Base-by-base conservation (phyloP, 352 stramenopile species). In the Globisporangium polare region DNA sequence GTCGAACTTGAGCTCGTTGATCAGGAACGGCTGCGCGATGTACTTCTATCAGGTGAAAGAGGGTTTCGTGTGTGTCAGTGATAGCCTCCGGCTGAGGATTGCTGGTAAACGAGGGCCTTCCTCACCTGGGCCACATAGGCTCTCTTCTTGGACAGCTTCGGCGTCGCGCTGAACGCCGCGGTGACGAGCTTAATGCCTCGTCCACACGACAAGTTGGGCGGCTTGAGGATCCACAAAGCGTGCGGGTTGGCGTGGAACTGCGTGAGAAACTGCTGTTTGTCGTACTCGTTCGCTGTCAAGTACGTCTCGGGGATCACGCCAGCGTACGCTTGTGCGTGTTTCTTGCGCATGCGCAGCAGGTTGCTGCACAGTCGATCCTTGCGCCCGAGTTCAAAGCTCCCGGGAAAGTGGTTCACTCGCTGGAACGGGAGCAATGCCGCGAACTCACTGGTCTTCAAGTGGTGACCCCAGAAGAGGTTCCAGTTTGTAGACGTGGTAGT, bases 1-100 rank as follows among this genome's bases (percentile, higher is more conserved):
- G 60, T 97, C 91, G 58, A 97, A 97, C 67, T 97, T 97, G 57
- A 94, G 75, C 9, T 81, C 84, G 57, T 96, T 89, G 70, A 96
- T 94, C 65, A 95, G 62, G 53, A 91, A 94, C 15, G 88, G 90
- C 41, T 86, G 69, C 7, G 72, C 69, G 17, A 97, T 62, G 64
- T 96, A 96, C 26, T 74, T 71, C 73, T 96, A 77, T 77, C n/a
- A 45, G 49, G 45, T 33, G 54, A 12, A 37, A 54, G 1, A 46
- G 52, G n/a, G 2, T 22, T 22, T 27, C 63, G 29, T 9, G 29
- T n/a, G 31, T 10, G 20, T 22, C 27, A 63, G 43, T 20, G 12
- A 18, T 37, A 24, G 22, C 5, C 41, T 20, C 2, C 10, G 41
- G 37, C 15, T 43, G 37, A 7, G 37, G 13, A 43, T 43, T n/a